phyloP scores from a whole-genome alignment of 1,139 yeast genomes.

The Hyphopichia khmerensis region DNA sequence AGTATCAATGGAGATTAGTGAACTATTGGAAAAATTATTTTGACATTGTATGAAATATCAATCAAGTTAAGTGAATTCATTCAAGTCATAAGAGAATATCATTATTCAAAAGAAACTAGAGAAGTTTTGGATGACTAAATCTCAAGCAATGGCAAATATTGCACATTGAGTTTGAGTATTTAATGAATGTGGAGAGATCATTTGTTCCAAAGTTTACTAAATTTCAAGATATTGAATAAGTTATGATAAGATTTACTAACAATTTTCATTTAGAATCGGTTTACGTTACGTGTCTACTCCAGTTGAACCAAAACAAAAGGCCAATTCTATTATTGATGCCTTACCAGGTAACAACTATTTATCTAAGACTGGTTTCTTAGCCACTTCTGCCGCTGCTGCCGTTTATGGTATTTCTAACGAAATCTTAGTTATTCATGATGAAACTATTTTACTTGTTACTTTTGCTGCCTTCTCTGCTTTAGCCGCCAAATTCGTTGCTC shows the following conservation, averaged over 20 bases:
- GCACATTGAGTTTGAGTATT: too few species aligned
- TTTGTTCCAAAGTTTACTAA: too few species aligned
- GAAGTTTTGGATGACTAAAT: too few species aligned
- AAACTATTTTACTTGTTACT: slow-evolving; percentile 79
- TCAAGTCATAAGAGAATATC: too few species aligned
- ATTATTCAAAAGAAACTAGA: too few species aligned
- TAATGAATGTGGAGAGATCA: too few species aligned
- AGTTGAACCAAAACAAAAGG: slow-evolving; percentile 87
- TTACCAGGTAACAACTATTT: slow-evolving; percentile 88
- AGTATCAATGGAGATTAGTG: background rate
- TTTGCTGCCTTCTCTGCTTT: slow-evolving; percentile 76
- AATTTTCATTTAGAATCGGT: slow-evolving; percentile 41
- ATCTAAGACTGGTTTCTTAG: slow-evolving; percentile 92
- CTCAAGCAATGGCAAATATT: background rate
- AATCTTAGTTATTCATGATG: slow-evolving; percentile 90
- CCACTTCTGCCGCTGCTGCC: slow-evolving; percentile 93
- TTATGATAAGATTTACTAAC: too few species aligned
- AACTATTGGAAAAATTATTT: background rate
- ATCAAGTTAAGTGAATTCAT: too few species aligned
- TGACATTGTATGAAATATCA: too few species aligned
- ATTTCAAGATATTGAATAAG: too few species aligned
- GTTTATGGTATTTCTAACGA: slow-evolving; percentile 93
- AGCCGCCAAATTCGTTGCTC: slow-evolving; percentile 86
- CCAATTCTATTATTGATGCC: slow-evolving; percentile 84
- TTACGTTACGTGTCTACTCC: slow-evolving; percentile 66